Base-by-base conservation (phyloP, 129 eudicot genomes). In the Tanacetum coccineum region DNA sequence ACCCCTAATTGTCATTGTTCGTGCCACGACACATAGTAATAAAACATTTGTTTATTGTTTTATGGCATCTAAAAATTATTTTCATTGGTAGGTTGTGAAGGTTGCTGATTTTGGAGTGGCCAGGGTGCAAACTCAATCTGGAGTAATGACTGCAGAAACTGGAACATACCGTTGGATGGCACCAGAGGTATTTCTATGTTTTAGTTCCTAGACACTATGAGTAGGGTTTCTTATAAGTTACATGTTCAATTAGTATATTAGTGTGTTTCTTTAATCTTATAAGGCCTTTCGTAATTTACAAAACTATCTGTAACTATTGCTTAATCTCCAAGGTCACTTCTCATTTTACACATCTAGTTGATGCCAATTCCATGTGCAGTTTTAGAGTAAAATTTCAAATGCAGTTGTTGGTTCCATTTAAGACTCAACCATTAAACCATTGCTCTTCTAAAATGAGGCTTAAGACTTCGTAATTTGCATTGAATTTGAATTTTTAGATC, bases 151-250 rank as follows among this genome's bases (percentile, higher is more conserved):
- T 42, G 91, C 95, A 64, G 96, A 89, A 79, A 86, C 96, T 39
- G 94, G 94, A 64, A 89, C 96, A 1, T 89, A 89, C 50, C 75
- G 96, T 25, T 89, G 96, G 96, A 89, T 89, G 96, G 96, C 96
- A 63, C 96, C 96, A 2, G 96, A 89, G 96, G 96, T 86, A 82
- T 62, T 39, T 14, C 40, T 25, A 45, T 22, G 73, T 26, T 68
- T 26, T 4, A 30, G 39, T 30, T 30, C 1, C 39, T 30, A 30
- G 8, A 30, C 39, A 5, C 6, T 28, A 28, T 6, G 26, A 36
- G 44, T 61, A 21, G 3, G 65, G 36, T 44, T 54, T 36, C 30
- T 57, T 2, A 46, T 62, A 76, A 62, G 40, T 63, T 46, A 6
- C 22, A 56, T 64, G 48, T 64, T 70, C 55, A 30, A 1, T 55